Conservation (phyloP, 2,329 filamentous ascomycete species). For the Exophiala bonariae region DNA sequence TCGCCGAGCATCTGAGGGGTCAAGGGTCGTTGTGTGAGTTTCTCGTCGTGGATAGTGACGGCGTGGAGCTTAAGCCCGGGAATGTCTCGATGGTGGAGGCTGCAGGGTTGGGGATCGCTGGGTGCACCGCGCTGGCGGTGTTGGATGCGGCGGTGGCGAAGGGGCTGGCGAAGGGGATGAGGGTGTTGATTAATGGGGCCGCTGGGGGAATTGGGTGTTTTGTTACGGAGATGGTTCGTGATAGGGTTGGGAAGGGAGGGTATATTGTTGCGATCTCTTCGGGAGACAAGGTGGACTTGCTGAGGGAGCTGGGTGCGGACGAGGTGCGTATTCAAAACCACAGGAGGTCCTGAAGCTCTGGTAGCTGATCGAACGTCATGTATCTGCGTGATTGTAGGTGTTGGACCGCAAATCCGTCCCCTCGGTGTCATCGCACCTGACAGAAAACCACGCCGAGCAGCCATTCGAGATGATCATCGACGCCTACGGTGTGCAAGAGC, state of each 20-base stretch:
- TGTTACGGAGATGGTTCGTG: conserved; percentile 1
- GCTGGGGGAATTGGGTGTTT: conserved; percentile 6
- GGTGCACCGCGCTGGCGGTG: conserved; percentile 1
- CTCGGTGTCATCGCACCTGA: conserved; percentile 1
- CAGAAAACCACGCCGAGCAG: not conserved
- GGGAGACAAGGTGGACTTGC: not conserved
- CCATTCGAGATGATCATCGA: conserved; percentile 8
- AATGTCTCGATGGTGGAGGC: not conserved
- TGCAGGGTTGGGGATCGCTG: conserved; percentile 3
- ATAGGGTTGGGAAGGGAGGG: not conserved
- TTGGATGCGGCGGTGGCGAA: not conserved
- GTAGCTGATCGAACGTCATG: not conserved
- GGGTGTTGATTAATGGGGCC: conserved; percentile 4
- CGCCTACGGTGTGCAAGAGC: conserved; percentile 4
- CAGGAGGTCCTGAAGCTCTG: not conserved
- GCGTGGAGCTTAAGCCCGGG: not conserved
- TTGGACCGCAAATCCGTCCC: not conserved
- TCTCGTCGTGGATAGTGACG: not conserved
- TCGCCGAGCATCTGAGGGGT: conserved; percentile 1
- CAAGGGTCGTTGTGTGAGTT: conserved; percentile 1
- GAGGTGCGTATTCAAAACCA: conserved; percentile 7
- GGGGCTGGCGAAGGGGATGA: not conserved
- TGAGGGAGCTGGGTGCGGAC: conserved; percentile 2
- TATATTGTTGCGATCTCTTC: conserved; percentile 4
- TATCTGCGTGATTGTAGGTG: no score